Conservation (phyloP, 2,329 filamentous ascomycete genomes). For the Beauveria sp. region DNA sequence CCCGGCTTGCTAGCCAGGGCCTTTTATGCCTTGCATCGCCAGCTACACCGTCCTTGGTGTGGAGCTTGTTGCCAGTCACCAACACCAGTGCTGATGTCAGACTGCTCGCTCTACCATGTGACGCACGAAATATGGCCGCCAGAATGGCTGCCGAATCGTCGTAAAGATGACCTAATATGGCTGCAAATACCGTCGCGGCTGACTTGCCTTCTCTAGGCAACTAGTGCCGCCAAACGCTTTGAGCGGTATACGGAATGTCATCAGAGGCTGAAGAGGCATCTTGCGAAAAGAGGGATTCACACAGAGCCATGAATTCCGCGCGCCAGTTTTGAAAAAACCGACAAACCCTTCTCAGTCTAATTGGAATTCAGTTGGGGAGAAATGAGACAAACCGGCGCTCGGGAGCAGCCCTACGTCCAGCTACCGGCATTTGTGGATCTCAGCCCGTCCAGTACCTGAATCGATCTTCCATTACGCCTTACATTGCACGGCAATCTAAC, state of each 20-base stretch:
- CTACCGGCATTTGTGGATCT: not conserved
- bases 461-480: not conserved
- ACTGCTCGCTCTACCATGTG: not conserved
- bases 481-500: not conserved
- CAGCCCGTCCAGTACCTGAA: not conserved
- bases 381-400: not conserved
- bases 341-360: not conserved
- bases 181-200: not conserved
- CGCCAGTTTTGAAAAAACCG: not conserved
- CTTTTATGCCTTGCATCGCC: not conserved
- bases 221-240: not conserved
- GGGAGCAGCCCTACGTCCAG: not conserved
- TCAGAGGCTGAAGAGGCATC: not conserved
- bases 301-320: not conserved
- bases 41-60: not conserved
- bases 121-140: not conserved
- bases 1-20: not conserved
- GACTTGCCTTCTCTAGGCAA: slow-evolving; percentile 8
- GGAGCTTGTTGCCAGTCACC: not conserved
- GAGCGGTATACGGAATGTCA: not conserved
- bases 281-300: not conserved
- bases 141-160: not conserved
- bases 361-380: not conserved
- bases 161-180: slow-evolving; percentile 7
- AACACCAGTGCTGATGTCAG: slow-evolving; percentile 4